A percentile compares a stretch with the other conserved stretches of the same genome.
These are phyloP conservation scores for Ogataea hybrid DNA, from an alignment of 1,139 yeast species.

Conservation along the genomic window DNA sequence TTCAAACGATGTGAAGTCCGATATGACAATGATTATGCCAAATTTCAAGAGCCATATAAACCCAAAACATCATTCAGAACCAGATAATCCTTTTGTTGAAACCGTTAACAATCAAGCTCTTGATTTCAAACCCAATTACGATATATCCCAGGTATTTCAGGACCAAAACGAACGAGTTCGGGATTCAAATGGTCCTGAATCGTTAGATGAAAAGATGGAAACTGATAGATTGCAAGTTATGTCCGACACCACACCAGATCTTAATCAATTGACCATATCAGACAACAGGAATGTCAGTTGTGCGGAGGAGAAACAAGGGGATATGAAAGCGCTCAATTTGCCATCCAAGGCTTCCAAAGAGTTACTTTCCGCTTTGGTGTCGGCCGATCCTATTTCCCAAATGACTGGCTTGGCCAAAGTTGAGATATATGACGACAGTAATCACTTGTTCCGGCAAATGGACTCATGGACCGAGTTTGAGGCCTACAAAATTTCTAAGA, in stretches of 20 bases:
- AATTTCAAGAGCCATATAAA: conserved; percentile 18
- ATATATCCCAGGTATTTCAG: conserved; percentile 16
- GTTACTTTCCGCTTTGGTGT: conserved; percentile 19
- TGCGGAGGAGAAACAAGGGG: neutral
- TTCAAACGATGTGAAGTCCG: conserved; percentile 21
- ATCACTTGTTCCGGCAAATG: conserved; percentile 8
- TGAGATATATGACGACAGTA: conserved; percentile 21
- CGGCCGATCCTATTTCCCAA: conserved; percentile 25
- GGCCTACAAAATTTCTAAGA: conserved; percentile 5
- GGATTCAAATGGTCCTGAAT: conserved; percentile 4
- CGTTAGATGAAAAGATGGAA: conserved; percentile 17
- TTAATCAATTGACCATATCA: conserved; percentile 22
- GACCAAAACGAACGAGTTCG: conserved; percentile 8
- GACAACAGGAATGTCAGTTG: neutral
- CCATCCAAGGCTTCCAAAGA: conserved; percentile 17
- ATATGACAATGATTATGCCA: conserved; percentile 34
- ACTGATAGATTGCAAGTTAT: conserved; percentile 10
- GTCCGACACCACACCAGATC: conserved; percentile 30
- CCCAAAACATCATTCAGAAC: neutral
- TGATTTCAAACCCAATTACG: conserved; percentile 8
- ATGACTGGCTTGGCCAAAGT: conserved; percentile 20
- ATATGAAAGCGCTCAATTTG: neutral
- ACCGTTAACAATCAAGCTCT: conserved; percentile 3
- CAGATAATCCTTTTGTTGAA: conserved; percentile 11
- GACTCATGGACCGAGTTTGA: conserved; percentile 25